These are phyloP conservation scores for Phytophthora citrophthora DNA, from an alignment of 352 stramenopile genomes.

Conservation along the genomic window DNA sequence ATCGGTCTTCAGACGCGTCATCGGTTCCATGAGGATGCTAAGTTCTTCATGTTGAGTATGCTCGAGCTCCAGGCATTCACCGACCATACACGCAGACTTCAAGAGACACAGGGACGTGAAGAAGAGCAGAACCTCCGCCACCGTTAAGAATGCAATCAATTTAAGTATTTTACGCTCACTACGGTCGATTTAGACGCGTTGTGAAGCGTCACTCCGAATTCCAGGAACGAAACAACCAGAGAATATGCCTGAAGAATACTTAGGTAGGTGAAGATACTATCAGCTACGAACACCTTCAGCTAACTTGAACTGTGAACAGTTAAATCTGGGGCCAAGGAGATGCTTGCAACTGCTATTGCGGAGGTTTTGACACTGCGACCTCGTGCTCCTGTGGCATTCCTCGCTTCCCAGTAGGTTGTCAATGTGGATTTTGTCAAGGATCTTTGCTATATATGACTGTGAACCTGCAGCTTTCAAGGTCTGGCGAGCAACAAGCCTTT, in stretches of 20 bases:
- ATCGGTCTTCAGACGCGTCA: slow-evolving; percentile 36
- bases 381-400: slow-evolving; percentile 26
- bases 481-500: slow-evolving; percentile 16
- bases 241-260: slow-evolving; percentile 12
- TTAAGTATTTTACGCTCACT: slow-evolving; percentile 10
- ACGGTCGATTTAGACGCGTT: not conserved
- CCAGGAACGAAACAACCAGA: not conserved
- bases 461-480: slow-evolving; percentile 28
- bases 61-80: slow-evolving; percentile 38
- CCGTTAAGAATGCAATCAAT: slow-evolving; percentile 15
- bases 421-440: not conserved
- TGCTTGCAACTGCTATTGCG: slow-evolving; percentile 25
- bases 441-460: slow-evolving; percentile 1
- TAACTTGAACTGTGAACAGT: slow-evolving; percentile 1
- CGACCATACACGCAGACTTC: slow-evolving; percentile 2
- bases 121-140: slow-evolving; percentile 17
- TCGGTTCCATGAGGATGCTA: slow-evolving; percentile 55
- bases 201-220: slow-evolving; percentile 1
- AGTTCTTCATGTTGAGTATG: slow-evolving; percentile 58
- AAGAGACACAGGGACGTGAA: not conserved
- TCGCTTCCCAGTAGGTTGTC: slow-evolving; percentile 27
- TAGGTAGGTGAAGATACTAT: slow-evolving; percentile 8
- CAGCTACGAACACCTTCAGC: not conserved
- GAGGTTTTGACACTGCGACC: slow-evolving; percentile 28
- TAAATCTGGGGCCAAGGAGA: slow-evolving; percentile 32